Evolutionary conservation across 2,329 filamentous ascomycete species (phyloP).

Genomic region (Penicillium sclerotiorum): DNA sequence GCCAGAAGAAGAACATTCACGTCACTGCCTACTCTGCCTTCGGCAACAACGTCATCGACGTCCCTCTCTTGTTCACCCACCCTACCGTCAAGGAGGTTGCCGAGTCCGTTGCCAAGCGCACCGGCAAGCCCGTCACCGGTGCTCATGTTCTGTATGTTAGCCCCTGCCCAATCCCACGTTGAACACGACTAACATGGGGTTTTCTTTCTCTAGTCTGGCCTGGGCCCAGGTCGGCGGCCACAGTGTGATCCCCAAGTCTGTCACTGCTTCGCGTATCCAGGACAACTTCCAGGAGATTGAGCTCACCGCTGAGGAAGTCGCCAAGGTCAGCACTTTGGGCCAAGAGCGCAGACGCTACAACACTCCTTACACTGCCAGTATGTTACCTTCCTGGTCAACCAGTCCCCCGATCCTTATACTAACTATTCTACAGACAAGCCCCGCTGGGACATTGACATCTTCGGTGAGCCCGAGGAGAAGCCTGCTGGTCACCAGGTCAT

Average conservation of each 20-base stretch:
- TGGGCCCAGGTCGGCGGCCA: constrained; percentile 45
- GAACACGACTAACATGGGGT: constrained; percentile 10
- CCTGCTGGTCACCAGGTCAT: constrained; percentile 53
- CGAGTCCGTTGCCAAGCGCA: constrained; percentile 53
- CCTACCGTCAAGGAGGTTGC: constrained; percentile 66
- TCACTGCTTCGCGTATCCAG: constrained; percentile 45
- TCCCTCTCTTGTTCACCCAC: constrained; percentile 66
- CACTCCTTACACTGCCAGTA: constrained; percentile 35
- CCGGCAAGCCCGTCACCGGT: constrained; percentile 35
- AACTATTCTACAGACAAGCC: constrained; percentile 46
- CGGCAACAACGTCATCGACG: constrained; percentile 61
- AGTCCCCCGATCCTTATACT: neutral
- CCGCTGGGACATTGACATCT: constrained; percentile 61
- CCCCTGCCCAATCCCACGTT: neutral
- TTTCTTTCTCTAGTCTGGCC: constrained; percentile 30
- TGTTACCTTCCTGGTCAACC: constrained; percentile 4
- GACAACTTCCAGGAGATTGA: constrained; percentile 49
- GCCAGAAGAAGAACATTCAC: constrained; percentile 60
- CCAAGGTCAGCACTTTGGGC: constrained; percentile 37
- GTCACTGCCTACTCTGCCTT: constrained; percentile 67
- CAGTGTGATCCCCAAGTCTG: constrained; percentile 48
- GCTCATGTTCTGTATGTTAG: constrained; percentile 40
- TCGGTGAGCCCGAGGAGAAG: constrained; percentile 57
- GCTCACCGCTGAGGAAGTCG: constrained; percentile 41
- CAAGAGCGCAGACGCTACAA: constrained; percentile 41